These are phyloP conservation scores for Castanospermum australe DNA, from an alignment of 306 rosid species.

Conservation along the genomic window DNA sequence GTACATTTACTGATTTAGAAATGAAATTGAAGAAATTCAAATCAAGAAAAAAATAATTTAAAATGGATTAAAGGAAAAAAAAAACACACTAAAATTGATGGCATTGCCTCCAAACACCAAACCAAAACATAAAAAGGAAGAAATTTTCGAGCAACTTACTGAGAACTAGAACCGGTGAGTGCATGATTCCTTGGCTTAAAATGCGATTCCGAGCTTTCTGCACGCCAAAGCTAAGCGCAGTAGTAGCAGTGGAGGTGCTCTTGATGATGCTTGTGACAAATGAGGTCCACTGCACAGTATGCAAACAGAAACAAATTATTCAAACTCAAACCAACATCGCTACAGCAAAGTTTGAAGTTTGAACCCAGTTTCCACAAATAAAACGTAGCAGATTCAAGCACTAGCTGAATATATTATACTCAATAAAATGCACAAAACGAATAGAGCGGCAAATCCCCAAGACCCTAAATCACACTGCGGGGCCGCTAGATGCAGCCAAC, in stretches of 20 bases:
- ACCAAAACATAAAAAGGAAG: too few relatives aligned
- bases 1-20: not conserved
- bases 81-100: not conserved
- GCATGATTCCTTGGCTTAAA: constrained; percentile 39
- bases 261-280: not conserved
- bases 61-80: not conserved
- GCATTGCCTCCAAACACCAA: not conserved
- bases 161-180: constrained; percentile 49
- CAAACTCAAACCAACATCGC: not conserved
- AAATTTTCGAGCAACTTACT: constrained; percentile 23
- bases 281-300: not conserved
- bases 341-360: not conserved
- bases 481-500: not conserved
- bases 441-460: not conserved
- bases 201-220: not conserved
- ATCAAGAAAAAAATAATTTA: not conserved
- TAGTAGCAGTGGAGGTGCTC: not conserved
- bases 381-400: constrained; percentile 22
- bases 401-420: not conserved
- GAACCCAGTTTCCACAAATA: not conserved
- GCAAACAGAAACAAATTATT: constrained; percentile 12
- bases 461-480: constrained; percentile 9
- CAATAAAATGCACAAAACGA: too few relatives aligned
- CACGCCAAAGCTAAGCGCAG: not conserved
- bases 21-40: not conserved